A percentile compares a stretch with the other conserved stretches of the same genome.
Conservation (phyloP, 495 filamentous ascomycete species). For the Daldinia concentrica region DNA sequence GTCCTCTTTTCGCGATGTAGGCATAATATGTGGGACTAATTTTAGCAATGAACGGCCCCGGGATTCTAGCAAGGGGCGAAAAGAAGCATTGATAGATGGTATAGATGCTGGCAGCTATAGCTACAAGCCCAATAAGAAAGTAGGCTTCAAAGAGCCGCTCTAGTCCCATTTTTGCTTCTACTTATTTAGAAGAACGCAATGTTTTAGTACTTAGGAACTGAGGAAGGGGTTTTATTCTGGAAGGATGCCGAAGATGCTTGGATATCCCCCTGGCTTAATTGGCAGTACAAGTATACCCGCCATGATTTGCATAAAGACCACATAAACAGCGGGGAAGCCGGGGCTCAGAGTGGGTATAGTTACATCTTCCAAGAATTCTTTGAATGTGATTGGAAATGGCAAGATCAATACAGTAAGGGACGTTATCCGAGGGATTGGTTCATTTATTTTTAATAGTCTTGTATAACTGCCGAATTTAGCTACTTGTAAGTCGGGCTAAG, state of each 20-base stretch:
- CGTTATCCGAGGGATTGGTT: neutral
- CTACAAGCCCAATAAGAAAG: neutral
- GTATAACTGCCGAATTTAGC: neutral
- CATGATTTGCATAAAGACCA: neutral
- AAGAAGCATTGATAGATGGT: constrained; percentile 1
- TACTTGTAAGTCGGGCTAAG: neutral
- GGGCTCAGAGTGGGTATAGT: neutral
- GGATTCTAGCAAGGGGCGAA: constrained; percentile 6
- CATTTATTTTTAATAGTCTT: neutral
- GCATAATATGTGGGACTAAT: neutral
- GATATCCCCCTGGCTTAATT: neutral
- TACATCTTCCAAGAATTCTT: neutral
- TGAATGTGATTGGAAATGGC: neutral
- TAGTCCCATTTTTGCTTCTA: neutral
- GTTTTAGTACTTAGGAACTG: neutral
- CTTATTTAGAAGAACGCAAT: neutral
- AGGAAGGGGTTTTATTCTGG: neutral
- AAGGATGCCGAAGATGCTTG: neutral
- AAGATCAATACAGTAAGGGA: neutral
- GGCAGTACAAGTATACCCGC: neutral
- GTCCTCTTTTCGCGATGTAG: constrained; percentile 10
- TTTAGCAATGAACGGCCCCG: neutral
- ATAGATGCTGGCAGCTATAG: neutral
- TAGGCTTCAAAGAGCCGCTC: neutral
- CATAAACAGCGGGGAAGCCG: neutral